Evolutionary conservation across 345 rosid species (phyloP), one percentile per base, ranked within the genome.

Genomic region (Lagerstroemia speciosa): DNA sequence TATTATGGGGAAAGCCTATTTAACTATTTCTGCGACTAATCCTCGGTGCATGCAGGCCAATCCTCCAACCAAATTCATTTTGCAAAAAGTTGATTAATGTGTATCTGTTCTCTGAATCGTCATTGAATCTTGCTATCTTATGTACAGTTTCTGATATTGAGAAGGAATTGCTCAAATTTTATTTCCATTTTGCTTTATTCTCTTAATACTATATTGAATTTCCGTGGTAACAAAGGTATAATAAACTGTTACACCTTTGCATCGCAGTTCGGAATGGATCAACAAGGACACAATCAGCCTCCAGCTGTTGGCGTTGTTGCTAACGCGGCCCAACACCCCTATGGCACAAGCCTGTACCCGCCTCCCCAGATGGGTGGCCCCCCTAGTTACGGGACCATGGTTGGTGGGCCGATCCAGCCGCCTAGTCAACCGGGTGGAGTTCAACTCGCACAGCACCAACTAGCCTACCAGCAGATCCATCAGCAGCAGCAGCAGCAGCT

Each of bases 401-500:
- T 72, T 83, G 8, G 71, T 50, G 86, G 86, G 76, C 79, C 73
- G 22, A 76, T 80, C 43, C 90, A 80, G 61, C 62, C 83, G 14
- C 34, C 76, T 69, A 77, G 82, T 71, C 91, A 79, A 86, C 81
- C 74, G 11, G 72, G 76, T 1, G 89, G 86, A 68, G 77, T 83
- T 68, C 93, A 86, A 80, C 76, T 85, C 15, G 87, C 82, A 2
- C 90, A 86, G 30, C 87, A 85, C 67, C 90, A 88, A 63, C 89
- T 86, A 71, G 89, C 90, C 62, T 90, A 87, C 75, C 96, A 94
- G 83, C 96, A 86, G 73, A 89, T 86, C 74, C 90, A 85, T 65
- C 96, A 94, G 52, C 98, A 93, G 73, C 98, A 90, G 78, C 96
- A 93, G 34, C 98, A 91, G 77, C 96, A 90, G 67, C 86, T 90